Evolutionary conservation across 140 eudicot genomes (phyloP), one percentile per base, ranked within the genome.

Genomic region (Flaveria floridana): DNA sequence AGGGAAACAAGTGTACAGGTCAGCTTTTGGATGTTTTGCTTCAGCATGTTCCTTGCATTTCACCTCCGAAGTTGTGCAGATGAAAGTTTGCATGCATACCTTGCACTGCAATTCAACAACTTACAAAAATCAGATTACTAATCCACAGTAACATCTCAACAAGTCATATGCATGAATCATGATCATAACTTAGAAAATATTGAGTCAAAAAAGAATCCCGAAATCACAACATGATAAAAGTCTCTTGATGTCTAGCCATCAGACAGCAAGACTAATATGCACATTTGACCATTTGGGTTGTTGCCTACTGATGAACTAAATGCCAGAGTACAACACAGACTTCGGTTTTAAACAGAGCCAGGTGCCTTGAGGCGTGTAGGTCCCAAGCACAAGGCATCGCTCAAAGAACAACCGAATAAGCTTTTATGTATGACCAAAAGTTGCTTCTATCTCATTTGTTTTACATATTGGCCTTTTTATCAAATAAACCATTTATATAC

Each of bases 1-100:
- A n/a, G 97, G 97, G 65, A 91, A 91, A 77, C 97, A 91, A 1
- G 94, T 42, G n/a, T 6, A 12, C 37, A 83, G 65, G 62, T 91
- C 96, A 20, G 90, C 80, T 67, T 91, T 88, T 16, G 96, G 97
- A 77, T 91, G 97, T 67, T 88, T 91, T 47, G 97, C 97, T 73
- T 91, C 97, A 18, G 97, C 97, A 75, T 91, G 97, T 64, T 91
- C 97, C 87, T 81, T 89, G 87, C 96, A 91, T 74, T 91, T 91
- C 89, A 85, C 97, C 79, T 91, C 97, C 0, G 96, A 84, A n/a
- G 97, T 91, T 5, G 97, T 91, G 95, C 97, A 91, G 3, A 91
- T 91, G 77, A 91, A 91, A 0, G 97, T 91, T 76, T 91, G 97
- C 97, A 91, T 91, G 82, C 97, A 92, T 21, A 92, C 95, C 82